Percentiles rank a stretch among this genome's conserved stretches.
Evolutionary conservation across 2,329 filamentous ascomycete species (phyloP).

Genomic region (Fusarium brachygibbosum): DNA sequence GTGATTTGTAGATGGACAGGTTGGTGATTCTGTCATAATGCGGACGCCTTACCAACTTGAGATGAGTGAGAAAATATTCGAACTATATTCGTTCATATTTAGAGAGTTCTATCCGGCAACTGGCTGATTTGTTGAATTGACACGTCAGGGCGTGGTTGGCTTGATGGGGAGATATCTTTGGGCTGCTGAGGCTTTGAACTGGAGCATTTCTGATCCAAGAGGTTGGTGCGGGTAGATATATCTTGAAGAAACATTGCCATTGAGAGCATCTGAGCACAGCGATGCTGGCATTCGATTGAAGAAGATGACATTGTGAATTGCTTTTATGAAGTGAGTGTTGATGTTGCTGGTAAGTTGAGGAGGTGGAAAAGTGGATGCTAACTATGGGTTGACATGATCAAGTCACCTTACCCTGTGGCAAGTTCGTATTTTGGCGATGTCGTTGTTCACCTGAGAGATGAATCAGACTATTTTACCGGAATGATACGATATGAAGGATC

Average conservation of each 20-base stretch:
- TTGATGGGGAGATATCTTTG: conserved; percentile 10
- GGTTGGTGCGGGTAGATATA: conserved; percentile 49
- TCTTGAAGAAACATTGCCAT: conserved; percentile 55
- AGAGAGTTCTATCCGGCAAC: conserved; percentile 25
- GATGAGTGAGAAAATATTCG: neutral
- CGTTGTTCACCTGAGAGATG: neutral
- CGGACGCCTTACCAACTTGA: neutral
- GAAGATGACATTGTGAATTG: conserved; percentile 37
- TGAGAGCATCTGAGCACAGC: conserved; percentile 55
- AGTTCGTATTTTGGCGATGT: conserved; percentile 53
- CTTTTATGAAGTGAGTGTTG: conserved; percentile 9
- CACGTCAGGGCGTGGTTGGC: conserved; percentile 30
- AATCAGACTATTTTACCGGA: neutral
- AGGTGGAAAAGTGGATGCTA: conserved; percentile 25
- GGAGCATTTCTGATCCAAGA: conserved; percentile 34
- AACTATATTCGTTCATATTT: neutral
- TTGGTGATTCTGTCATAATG: no score
- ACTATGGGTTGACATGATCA: neutral
- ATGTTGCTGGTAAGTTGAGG: conserved; percentile 33
- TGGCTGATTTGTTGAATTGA: conserved; percentile 24
- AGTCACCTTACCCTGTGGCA: conserved; percentile 26
- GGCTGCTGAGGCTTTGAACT: neutral
- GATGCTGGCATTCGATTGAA: conserved; percentile 48
- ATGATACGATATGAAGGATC: neutral
- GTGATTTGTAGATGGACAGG: neutral